Base-by-base conservation (phyloP, 2,329 filamentous ascomycete species). In the Ceratocystis diversiconidia region DNA sequence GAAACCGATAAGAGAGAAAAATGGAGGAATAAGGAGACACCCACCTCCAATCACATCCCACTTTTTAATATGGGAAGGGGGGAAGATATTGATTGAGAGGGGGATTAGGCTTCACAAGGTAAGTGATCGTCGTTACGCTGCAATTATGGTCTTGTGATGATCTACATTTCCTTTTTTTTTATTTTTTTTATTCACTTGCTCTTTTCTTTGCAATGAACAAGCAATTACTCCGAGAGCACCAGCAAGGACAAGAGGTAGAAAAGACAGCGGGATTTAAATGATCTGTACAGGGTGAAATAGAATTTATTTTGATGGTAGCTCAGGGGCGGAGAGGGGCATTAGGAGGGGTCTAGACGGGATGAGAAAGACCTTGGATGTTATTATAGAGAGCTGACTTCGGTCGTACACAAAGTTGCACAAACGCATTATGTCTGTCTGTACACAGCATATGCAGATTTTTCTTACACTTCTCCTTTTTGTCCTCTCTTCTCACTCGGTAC, bases 181-280 rank as follows among this genome's bases (percentile, higher is more conserved):
- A 8, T 48, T 48, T 28, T 5, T 30, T 22, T 6, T 6, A 8
- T 36, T 36, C 32, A 4, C 46, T 12, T 8, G 5, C 46, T 19
- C 10, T 10, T 36, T 50, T 50, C 52, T 28, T 15, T 30, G 5
- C 10, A 19, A 41, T 32, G 41, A 30, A 61, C 57, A 61, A 43
- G 57, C 57, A 61, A 43, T 61, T 22, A n/a, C 19, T 30, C 32
- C 41, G 32, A 43, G 32, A 43, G 17, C 28, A 43, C 1, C 44
- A 48, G n/a, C 17, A 10, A 25, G 12, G 52, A 36, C 32, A 36
- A 36, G 8, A 36, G 32, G 32, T 36, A 36, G 32, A 36, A 36
- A 22, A 57, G 52, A 57, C 52, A 30, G 52, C 52, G 52, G 52
- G 52, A 57, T 57, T 36, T 57, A 57, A 57, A 57, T 57, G 30